Evolutionary conservation across 345 rosid genomes (phyloP), one percentile per base, ranked within the genome.

Genomic region (Microcos paniculata): DNA sequence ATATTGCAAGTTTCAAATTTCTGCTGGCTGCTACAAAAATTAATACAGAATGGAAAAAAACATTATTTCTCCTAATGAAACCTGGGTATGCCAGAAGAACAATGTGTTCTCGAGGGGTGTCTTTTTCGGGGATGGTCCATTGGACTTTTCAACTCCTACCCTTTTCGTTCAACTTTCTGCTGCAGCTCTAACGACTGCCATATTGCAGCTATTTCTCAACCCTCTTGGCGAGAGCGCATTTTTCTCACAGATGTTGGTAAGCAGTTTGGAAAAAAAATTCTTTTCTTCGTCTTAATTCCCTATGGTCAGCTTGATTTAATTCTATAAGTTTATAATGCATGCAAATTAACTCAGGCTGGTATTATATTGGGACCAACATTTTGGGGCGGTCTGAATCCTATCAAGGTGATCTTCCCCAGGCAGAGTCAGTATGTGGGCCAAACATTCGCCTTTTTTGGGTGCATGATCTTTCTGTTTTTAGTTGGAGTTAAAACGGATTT

Each of bases 381-480:
- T 6, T 73, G 66, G 76, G 69, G 76, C 19, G 26, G 4, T 6
- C 4, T 30, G 16, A 48, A 26, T 40, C 26, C 45, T 6, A 4
- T 73, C 8, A 9, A 45, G 4, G 9, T 10, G 3, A 45, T 59
- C 10, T 73, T 42, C 9, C 68, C 76, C 16, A 0, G 3, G 10
- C 11, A 1, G 26, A 62, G 76, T 15, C 1, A 33, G 5, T 55
- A 71, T 18, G 15, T 61, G 9, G 45, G 18, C 3, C 19, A 13
- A 59, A 55, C 80, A 3, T 58, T 77, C 2, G 33, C 80, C 40
- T 35, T 21, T 18, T 31, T 85, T 42, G 82, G 80, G 5, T 68
- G 58, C 68, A 16, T 78, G 4, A 12, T 85, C 16, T 85, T 77
- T 35, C 31, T 63, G 18, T 85, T 82, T 73, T 55, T 80, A 30